Base-by-base conservation (phyloP, 306 rosid genomes). In the Cyamopsis tetragonoloba region DNA sequence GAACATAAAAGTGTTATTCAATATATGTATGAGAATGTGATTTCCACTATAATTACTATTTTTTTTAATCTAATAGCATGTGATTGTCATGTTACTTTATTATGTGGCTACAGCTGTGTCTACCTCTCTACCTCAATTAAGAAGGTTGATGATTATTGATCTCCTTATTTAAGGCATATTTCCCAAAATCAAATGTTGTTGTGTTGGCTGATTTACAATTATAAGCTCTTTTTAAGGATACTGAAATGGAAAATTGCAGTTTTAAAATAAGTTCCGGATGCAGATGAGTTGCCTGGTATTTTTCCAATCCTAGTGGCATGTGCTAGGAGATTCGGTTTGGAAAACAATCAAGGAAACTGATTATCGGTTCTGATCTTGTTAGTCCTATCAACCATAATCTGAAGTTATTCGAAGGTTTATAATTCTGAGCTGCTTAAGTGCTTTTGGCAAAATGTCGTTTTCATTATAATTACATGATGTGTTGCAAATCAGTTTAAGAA, bases 1-100 rank as follows among this genome's bases (percentile, higher is more conserved):
- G 88, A 78, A 88, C 92, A 89, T 82, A 88, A n/a, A 41, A 70
- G 71, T 71, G 76, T 65, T 76, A 73, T 70, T 80, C 80, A 83
- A 65, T 78, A 74, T 69, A 26, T 84, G 86, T 74, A 83, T 69
- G 84, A 77, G 82, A 58, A 75, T 57, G 69, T 64, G 80, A 49
- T 62, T 72, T 78, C 81, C 53, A 6, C 15, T 43, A 9, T 72
- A 66, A 49, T n/a, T 48, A 71, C 58, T 62, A 4, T 51, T 31
- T 58, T 66, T 15, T 41, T 8, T 0, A 19, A 50, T 55, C 70
- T n/a, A 13, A 12, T 78, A 23, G 54, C 66, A 74, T 69, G 64
- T 64, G 49, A 72, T 48, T 30, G 55, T 56, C 22, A 57, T 49
- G 63, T 49, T 60, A 55, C n/a, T n/a, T n/a, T 22, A 39, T 22